Evolutionary conservation across 2,329 filamentous ascomycete species (phyloP).

Genomic region (Colletotrichum musicola): DNA sequence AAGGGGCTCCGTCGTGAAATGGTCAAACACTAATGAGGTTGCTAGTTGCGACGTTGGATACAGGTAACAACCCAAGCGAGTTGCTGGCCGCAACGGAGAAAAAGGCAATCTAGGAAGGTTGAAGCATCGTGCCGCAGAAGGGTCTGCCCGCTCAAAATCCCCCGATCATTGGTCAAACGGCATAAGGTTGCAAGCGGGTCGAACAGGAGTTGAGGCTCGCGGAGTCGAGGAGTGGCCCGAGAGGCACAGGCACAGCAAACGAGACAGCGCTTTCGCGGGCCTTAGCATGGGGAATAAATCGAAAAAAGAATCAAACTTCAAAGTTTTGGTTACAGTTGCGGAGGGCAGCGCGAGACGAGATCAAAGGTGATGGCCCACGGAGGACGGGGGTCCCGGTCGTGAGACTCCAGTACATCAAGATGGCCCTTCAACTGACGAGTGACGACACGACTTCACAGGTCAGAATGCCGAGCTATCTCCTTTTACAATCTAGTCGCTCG

Average conservation of each 20-base stretch:
- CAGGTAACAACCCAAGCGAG: no score
- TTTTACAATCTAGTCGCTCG: slow-evolving; percentile 12
- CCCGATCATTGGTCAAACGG: slow-evolving; percentile 8
- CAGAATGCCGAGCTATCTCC: neutral
- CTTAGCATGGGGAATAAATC: neutral
- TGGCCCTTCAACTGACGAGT: slow-evolving; percentile 8
- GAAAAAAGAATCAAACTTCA: neutral
- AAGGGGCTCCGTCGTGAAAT: neutral
- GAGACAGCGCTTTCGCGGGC: no score
- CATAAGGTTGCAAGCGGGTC: slow-evolving; percentile 31
- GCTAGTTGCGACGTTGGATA: slow-evolving; percentile 1
- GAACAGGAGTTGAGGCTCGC: slow-evolving; percentile 25
- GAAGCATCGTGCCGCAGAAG: slow-evolving; percentile 12
- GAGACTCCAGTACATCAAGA: neutral
- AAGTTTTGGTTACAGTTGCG: slow-evolving; percentile 7
- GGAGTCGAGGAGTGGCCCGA: neutral
- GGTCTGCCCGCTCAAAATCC: neutral
- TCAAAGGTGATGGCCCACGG: neutral
- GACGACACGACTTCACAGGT: slow-evolving; percentile 8
- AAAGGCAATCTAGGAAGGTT: slow-evolving; percentile 1
- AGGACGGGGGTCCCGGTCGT: slow-evolving; percentile 19
- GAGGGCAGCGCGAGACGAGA: slow-evolving; percentile 29
- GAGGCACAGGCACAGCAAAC: neutral
- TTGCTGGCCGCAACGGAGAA: neutral
- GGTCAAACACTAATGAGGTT: slow-evolving; percentile 28